phyloP scores from a whole-genome alignment of 2,329 filamentous ascomycete genomes.

The Venturiaceae sp. region DNA sequence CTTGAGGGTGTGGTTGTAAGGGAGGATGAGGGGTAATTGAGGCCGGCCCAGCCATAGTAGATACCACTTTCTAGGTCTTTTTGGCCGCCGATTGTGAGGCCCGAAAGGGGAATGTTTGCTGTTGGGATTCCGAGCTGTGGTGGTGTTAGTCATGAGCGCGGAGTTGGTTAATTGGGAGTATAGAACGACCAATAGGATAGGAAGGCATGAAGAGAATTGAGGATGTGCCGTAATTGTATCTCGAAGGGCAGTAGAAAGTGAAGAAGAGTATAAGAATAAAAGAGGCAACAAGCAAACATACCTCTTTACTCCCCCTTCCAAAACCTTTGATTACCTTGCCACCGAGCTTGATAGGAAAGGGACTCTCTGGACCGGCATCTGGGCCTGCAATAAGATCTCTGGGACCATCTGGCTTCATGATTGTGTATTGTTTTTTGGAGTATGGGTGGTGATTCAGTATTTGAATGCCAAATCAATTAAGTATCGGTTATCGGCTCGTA shows the following conservation, averaged over 20 bases:
- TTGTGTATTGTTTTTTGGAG: background rate
- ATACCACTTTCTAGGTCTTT: conserved; percentile 63
- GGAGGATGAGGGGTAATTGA: conserved; percentile 34
- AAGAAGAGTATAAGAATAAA: background rate
- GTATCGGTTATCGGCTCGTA: background rate
- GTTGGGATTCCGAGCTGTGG: conserved; percentile 85
- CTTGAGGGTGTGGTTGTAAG: conserved; percentile 14
- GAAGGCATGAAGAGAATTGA: background rate
- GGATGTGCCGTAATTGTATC: too few species aligned
- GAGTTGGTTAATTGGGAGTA: too few species aligned
- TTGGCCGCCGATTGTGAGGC: conserved; percentile 60
- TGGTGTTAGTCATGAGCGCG: background rate
- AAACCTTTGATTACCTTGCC: conserved; percentile 89
- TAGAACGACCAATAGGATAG: background rate
- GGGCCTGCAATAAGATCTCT: conserved; percentile 51
- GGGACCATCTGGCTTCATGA: conserved; percentile 3
- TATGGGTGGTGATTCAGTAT: background rate
- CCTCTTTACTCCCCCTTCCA: conserved; percentile 86
- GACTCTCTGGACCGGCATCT: conserved; percentile 60
- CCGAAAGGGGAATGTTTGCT: conserved; percentile 67
- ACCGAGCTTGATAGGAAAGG: conserved; percentile 75
- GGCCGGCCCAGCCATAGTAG: conserved; percentile 85
- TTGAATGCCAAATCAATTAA: background rate
- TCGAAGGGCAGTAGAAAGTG: background rate
- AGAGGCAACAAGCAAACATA: conserved; percentile 26